phyloP scores from a whole-genome alignment of 1,139 yeast genomes.

The Entelexis sorbosivorans region DNA sequence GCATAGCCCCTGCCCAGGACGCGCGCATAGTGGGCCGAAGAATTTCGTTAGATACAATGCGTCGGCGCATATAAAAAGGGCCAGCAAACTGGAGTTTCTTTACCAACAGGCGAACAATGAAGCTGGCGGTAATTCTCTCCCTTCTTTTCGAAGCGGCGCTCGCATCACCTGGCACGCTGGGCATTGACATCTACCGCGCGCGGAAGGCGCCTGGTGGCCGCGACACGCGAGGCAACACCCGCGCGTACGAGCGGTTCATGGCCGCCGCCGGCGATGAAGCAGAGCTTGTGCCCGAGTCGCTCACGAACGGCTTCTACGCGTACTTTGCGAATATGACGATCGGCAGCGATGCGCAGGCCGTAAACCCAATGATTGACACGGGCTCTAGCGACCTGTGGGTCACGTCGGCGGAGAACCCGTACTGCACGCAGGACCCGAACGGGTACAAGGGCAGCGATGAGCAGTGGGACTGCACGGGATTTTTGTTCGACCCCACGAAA shows the following conservation, averaged over 20 bases:
- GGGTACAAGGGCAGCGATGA: not conserved
- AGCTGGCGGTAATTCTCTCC: not conserved
- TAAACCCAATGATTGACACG: conserved; percentile 35
- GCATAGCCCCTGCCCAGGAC: not conserved
- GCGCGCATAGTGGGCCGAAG: not conserved
- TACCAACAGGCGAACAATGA: not conserved
- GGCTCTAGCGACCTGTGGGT: conserved; percentile 39
- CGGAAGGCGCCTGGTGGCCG: not conserved
- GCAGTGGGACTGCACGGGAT: conserved; percentile 4
- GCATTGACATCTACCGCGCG: not conserved
- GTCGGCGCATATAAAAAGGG: not conserved
- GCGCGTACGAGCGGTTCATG: not conserved
- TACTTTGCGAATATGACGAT: conserved; percentile 20
- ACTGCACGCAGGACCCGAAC: conserved; percentile 13
- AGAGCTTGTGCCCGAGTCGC: conserved; percentile 7
- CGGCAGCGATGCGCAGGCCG: conserved; percentile 34
- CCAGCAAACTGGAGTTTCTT: not conserved
- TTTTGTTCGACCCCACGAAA: conserved; percentile 9
- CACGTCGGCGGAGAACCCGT: conserved; percentile 19
- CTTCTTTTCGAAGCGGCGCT: not conserved
- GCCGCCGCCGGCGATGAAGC: not conserved
- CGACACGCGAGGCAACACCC: conserved; percentile 1
- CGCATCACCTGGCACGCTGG: not conserved
- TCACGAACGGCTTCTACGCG: conserved; percentile 11
- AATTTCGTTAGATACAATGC: not conserved